Conservation (phyloP, 768 basidiomycete species). For the Fistulinella prunicolor region DNA sequence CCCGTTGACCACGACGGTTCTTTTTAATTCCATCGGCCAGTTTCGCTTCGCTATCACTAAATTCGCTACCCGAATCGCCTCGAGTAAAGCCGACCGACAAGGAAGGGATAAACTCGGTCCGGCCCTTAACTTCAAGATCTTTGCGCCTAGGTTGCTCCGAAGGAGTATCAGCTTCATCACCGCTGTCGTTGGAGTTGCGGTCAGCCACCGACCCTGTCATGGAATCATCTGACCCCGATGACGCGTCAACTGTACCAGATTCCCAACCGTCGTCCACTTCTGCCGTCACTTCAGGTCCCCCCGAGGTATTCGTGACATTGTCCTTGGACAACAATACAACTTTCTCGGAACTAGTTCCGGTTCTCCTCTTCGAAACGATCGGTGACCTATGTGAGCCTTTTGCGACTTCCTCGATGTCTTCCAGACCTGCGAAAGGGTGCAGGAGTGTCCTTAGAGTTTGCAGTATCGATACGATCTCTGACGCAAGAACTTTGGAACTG, state of each 20-base stretch:
- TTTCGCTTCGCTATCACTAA: slow-evolving; percentile 60
- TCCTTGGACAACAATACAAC: slow-evolving; percentile 1
- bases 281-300: slow-evolving; percentile 12
- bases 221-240: slow-evolving; percentile 27
- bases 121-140: slow-evolving; percentile 15
- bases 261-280: slow-evolving; percentile 35
- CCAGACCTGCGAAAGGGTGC: slow-evolving; percentile 22
- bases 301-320: background rate
- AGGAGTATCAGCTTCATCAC: slow-evolving; percentile 17
- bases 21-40: slow-evolving; percentile 61
- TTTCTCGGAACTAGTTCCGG: background rate
- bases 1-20: slow-evolving; percentile 90
- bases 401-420: slow-evolving; percentile 17
- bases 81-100: slow-evolving; percentile 82
- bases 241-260: slow-evolving; percentile 39
- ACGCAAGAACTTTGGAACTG: slow-evolving; percentile 73
- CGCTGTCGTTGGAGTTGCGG: slow-evolving; percentile 25
- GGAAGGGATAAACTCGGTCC: slow-evolving; percentile 81
- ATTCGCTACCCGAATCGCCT: slow-evolving; percentile 77
- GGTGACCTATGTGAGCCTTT: slow-evolving; percentile 11
- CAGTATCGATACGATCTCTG: slow-evolving; percentile 51
- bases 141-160: slow-evolving; percentile 13
- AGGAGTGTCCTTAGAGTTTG: slow-evolving; percentile 47
- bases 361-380: slow-evolving; percentile 11
- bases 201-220: slow-evolving; percentile 39